Evolutionary conservation across 2,329 filamentous ascomycete species (phyloP).

Genomic region (Aspergillus pseudoviridinutans): DNA sequence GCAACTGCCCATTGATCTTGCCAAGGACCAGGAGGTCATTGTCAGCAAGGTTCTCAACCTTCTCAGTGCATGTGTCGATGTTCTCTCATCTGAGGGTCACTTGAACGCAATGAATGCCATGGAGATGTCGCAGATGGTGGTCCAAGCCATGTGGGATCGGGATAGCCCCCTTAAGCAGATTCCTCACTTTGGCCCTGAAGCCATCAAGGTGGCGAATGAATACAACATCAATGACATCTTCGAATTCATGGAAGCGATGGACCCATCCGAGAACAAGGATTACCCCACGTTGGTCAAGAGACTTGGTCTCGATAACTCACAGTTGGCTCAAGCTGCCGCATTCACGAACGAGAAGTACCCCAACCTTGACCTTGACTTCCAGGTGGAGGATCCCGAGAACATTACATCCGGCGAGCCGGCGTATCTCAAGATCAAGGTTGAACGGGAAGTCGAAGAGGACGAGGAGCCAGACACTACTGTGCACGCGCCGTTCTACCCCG

Average conservation of each 20-base stretch:
- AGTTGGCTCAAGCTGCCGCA: constrained; percentile 81
- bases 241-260: constrained; percentile 99
- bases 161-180: constrained; percentile 97
- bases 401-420: constrained; percentile 77
- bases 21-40: constrained; percentile 90
- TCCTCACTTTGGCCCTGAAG: constrained; percentile 82
- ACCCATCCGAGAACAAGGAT: constrained; percentile 83
- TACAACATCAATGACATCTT: constrained; percentile 88
- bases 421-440: constrained; percentile 78
- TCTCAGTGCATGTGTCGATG: constrained; percentile 87
- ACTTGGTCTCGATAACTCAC: constrained; percentile 72
- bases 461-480: constrained; percentile 77
- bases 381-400: constrained; percentile 74
- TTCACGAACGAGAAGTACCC: constrained; percentile 98
- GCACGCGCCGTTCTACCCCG: constrained; percentile 91
- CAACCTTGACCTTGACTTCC: constrained; percentile 85
- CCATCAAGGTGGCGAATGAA: constrained; percentile 76
- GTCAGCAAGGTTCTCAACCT: constrained; percentile 80
- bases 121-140: constrained; percentile 99
- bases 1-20: constrained; percentile 91
- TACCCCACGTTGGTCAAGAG: constrained; percentile 73
- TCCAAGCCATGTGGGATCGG: constrained; percentile 98
- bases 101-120: constrained; percentile 97
- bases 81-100: constrained; percentile 91
- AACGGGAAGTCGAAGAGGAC: constrained; percentile 72